phyloP scores from a whole-genome alignment of 1,284 basidiomycete species.

The Athelia psychrophila region DNA sequence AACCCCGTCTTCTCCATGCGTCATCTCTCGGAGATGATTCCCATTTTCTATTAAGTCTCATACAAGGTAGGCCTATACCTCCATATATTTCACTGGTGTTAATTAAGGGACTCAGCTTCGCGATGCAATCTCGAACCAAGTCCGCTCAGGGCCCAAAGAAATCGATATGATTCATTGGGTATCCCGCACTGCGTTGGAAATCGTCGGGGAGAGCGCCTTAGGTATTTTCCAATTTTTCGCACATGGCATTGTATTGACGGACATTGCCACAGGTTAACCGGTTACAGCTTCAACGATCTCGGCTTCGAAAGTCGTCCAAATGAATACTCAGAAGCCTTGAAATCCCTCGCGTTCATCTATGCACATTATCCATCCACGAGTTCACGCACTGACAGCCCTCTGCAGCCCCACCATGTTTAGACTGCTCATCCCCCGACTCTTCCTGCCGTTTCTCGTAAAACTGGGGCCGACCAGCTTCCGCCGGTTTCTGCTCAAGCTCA shows the following conservation, averaged over 20 bases:
- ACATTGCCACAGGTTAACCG: not conserved
- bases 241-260: not conserved
- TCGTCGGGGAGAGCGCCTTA: conserved; percentile 35
- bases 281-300: conserved; percentile 1
- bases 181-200: conserved; percentile 33
- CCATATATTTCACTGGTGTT: not conserved
- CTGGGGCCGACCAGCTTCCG: conserved; percentile 7
- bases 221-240: conserved; percentile 16
- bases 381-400: not conserved
- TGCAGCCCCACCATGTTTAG: not conserved
- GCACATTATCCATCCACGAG: not conserved
- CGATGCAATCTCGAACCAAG: not conserved
- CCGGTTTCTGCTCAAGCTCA: conserved; percentile 4
- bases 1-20: conserved; percentile 45
- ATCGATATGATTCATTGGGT: conserved; percentile 33
- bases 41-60: conserved; percentile 43
- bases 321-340: conserved; percentile 3
- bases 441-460: not conserved
- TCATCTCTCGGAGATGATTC: conserved; percentile 42
- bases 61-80: conserved; percentile 30
- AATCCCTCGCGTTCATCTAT: conserved; percentile 2
- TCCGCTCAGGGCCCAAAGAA: conserved; percentile 11
- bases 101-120: not conserved
- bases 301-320: conserved; percentile 1
- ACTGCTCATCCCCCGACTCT: not conserved